Evolutionary conservation across 805 yeast species (phyloP).

Genomic region (Lipomyces yamadae): DNA sequence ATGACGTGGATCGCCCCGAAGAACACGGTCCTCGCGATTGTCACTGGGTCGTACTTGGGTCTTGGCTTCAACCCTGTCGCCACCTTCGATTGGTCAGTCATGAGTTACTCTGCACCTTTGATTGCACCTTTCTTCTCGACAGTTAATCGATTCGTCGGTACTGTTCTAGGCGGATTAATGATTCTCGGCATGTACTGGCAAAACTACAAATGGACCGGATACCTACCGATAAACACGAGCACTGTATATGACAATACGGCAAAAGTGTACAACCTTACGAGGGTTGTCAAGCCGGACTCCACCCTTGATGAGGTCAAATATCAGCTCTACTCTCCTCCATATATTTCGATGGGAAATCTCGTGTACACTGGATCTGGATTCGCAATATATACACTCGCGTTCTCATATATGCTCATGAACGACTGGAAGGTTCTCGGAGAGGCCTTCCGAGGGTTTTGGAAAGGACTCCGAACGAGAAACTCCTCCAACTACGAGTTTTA

Average conservation of each 20-base stretch:
- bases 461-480: constrained; percentile 3
- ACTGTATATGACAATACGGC: constrained; percentile 43
- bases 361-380: constrained; percentile 58
- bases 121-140: constrained; percentile 51
- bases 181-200: constrained; percentile 59
- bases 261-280: constrained; percentile 53
- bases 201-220: constrained; percentile 52
- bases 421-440: constrained; percentile 44
- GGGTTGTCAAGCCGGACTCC: constrained; percentile 51
- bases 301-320: constrained; percentile 58
- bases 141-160: constrained; percentile 48
- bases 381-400: constrained; percentile 58
- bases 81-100: constrained; percentile 53
- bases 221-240: constrained; percentile 54
- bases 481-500: neutral
- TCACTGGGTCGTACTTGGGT: constrained; percentile 53
- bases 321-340: constrained; percentile 64
- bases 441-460: constrained; percentile 10
- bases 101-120: constrained; percentile 46
- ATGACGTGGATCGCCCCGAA: constrained; percentile 63
- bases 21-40: constrained; percentile 54
- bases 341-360: constrained; percentile 55
- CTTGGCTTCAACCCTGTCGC: constrained; percentile 55
- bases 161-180: constrained; percentile 56
- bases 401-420: constrained; percentile 52